A percentile compares a stretch with the other conserved stretches of the same genome.
These are phyloP conservation scores for Vickermania spadyakhi DNA, from an alignment of 208 protist genomes.

Conservation along the genomic window DNA sequence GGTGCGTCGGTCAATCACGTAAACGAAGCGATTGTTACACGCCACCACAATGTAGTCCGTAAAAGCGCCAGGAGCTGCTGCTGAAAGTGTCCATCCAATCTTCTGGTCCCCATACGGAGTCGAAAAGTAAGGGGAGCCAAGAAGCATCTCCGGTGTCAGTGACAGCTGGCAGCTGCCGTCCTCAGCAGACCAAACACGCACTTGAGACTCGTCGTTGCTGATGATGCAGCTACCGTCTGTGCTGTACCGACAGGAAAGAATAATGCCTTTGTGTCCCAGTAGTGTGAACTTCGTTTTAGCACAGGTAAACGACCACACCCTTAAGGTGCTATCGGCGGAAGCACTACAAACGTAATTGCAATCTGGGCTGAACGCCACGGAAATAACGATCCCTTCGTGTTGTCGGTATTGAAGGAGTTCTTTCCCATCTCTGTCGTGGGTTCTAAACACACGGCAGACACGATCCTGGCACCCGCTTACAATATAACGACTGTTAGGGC, in stretches of 20 bases:
- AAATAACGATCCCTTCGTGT: slow-evolving; percentile 82
- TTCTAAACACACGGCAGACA: slow-evolving; percentile 81
- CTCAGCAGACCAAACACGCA: slow-evolving; percentile 68
- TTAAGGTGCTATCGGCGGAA: slow-evolving; percentile 74
- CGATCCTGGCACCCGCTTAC: slow-evolving; percentile 85
- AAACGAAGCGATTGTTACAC: slow-evolving; percentile 80
- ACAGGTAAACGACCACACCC: slow-evolving; percentile 69
- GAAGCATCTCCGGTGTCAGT: slow-evolving; percentile 39
- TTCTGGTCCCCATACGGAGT: slow-evolving; percentile 1
- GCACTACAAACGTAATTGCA: slow-evolving; percentile 63
- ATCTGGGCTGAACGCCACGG: slow-evolving; percentile 68
- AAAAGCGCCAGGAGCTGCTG: slow-evolving; percentile 63
- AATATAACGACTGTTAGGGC: slow-evolving; percentile 71
- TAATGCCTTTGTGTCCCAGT: slow-evolving; percentile 63
- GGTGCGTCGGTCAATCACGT: slow-evolving; percentile 63
- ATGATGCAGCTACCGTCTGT: slow-evolving; percentile 71
- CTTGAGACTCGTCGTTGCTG: slow-evolving; percentile 73
- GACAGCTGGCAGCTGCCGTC: slow-evolving; percentile 49
- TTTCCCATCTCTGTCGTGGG: slow-evolving; percentile 20
- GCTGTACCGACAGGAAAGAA: slow-evolving; percentile 75
- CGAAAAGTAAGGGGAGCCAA: slow-evolving; percentile 20
- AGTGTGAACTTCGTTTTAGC: slow-evolving; percentile 60
- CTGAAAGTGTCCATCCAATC: slow-evolving; percentile 65
- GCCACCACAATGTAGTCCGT: slow-evolving; percentile 59
- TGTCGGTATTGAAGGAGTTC: slow-evolving; percentile 58